These are phyloP conservation scores for Salvia splendens DNA, from an alignment of 257 asterid genomes.

Conservation along the genomic window DNA sequence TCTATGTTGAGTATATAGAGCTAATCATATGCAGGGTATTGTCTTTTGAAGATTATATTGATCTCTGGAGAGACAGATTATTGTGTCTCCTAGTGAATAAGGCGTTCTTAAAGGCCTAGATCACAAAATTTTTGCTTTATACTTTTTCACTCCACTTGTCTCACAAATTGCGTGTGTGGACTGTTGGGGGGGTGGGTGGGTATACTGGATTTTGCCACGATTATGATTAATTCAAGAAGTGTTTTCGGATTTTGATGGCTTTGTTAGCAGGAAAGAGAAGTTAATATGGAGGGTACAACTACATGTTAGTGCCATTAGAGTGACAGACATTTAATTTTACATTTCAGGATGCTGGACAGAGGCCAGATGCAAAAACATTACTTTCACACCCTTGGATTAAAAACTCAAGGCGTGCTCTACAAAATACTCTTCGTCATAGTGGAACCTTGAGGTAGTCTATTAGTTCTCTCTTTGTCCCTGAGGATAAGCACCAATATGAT, in stretches of 20 bases:
- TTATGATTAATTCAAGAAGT: no score
- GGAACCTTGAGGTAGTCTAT: conserved; percentile 67
- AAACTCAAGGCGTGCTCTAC: conserved; percentile 94
- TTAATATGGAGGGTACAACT: no score
- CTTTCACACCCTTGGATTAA: conserved; percentile 99
- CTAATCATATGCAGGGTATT: no score
- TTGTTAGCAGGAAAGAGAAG: no score
- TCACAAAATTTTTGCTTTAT: neutral
- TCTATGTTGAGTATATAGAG: no score
- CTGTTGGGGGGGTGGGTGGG: no score
- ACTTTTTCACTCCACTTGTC: no score
- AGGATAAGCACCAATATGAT: conserved; percentile 15
- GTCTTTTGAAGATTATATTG: no score
- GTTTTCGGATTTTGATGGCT: no score
- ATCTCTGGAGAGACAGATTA: no score
- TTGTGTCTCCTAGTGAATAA: neutral
- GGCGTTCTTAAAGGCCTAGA: neutral
- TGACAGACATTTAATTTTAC: conserved; percentile 32
- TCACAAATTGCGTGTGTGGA: no score
- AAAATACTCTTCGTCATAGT: conserved; percentile 81
- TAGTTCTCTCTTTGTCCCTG: conserved; percentile 9
- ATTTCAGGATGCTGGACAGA: conserved; percentile 96
- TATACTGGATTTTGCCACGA: no score
- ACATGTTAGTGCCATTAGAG: conserved; percentile 22
- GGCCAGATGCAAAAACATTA: conserved; percentile 96